Base-by-base conservation (phyloP, 1,139 yeast genomes). In the Debaryomyces robertsiae region DNA sequence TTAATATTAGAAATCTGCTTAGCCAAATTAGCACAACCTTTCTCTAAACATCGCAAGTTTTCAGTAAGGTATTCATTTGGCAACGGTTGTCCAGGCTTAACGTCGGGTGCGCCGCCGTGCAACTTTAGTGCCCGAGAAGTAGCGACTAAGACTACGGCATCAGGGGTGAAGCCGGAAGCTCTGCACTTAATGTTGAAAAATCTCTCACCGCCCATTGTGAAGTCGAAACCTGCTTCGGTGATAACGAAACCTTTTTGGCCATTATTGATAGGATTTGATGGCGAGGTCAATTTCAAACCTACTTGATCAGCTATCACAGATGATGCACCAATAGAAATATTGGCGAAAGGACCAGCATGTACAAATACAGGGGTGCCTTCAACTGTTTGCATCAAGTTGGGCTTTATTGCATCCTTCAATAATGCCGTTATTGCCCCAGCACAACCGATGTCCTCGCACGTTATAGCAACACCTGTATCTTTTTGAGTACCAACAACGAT, bases 131-230 rank as follows among this genome's bases (percentile, higher is more conserved):
- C 94, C 60, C 93, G 73, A 3, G 85, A 78, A 30, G 94, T 85
- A 27, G 94, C 90, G 45, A 85, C 94, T 46, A 85, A 69, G 25
- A 85, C 90, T 39, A 84, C 87, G 27, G 82, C 78, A 58, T 84
- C 82, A 19, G 94, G 94, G 45, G 73, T 70, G 47, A 81, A 67
- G 1, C 89, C 91, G 31, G 88, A 81, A 6, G 89, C 73, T 63
- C 93, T 79, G 56, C 91, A 83, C 65, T 85, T 85, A 59, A 85
- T 84, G 63, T 84, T 82, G 65, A 83, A 79, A 63, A 84, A 84
- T 61, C 94, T 74, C 68, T 85, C 94, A 54, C 94, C 94, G 52
- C 94, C 94, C 94, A 85, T 85, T 31, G 93, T 84, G 63, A 85
- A 85, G 61, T 85, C 94, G 57, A 85, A 85, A 34, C 94, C 94